A percentile compares a stretch with the other conserved stretches of the same genome.
phyloP scores from a whole-genome alignment of 2,329 filamentous ascomycete species.

The Rosellinia necatrix region DNA sequence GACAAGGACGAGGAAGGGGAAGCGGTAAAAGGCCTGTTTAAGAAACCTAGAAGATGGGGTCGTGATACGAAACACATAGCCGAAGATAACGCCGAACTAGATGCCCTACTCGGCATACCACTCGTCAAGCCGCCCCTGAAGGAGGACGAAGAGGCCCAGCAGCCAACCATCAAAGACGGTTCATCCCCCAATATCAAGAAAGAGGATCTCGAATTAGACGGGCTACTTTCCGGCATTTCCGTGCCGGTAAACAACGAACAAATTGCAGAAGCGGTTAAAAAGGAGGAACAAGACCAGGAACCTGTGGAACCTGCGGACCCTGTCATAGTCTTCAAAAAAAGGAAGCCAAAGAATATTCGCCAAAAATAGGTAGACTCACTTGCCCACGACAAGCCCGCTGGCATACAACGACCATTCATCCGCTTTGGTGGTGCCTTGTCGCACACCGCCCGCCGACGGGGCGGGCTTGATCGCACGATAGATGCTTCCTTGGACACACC shows the following conservation, averaged over 20 bases:
- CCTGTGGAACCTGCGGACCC: slow-evolving; percentile 36
- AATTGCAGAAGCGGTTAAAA: slow-evolving; percentile 24
- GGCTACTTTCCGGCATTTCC: slow-evolving; percentile 6
- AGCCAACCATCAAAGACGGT: slow-evolving; percentile 27
- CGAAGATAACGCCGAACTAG: slow-evolving; percentile 61
- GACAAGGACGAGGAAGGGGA: slow-evolving; percentile 61
- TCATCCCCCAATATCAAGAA: slow-evolving; percentile 46
- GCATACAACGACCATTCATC: neutral
- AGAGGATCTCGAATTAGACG: slow-evolving; percentile 43
- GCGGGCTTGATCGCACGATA: too few relatives aligned
- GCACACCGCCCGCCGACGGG: neutral
- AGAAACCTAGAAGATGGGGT: slow-evolving; percentile 62
- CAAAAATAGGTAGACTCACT: slow-evolving; percentile 54
- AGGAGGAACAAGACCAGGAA: slow-evolving; percentile 39
- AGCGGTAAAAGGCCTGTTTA: slow-evolving; percentile 62
- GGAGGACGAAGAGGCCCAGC: slow-evolving; percentile 27
- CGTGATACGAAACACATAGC: slow-evolving; percentile 56
- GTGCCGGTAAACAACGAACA: slow-evolving; percentile 6
- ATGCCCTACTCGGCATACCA: slow-evolving; percentile 58
- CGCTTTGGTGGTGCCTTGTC: neutral
- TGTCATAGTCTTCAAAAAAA: slow-evolving; percentile 77
- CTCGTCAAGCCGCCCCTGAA: slow-evolving; percentile 39
- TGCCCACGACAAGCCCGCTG: neutral
- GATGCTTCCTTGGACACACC: too few relatives aligned
- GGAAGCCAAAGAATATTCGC: slow-evolving; percentile 70